Percentiles rank a stretch among this genome's conserved stretches.
phyloP scores from a whole-genome alignment of 2,329 filamentous ascomycete genomes.

The Elsinoe australis region DNA sequence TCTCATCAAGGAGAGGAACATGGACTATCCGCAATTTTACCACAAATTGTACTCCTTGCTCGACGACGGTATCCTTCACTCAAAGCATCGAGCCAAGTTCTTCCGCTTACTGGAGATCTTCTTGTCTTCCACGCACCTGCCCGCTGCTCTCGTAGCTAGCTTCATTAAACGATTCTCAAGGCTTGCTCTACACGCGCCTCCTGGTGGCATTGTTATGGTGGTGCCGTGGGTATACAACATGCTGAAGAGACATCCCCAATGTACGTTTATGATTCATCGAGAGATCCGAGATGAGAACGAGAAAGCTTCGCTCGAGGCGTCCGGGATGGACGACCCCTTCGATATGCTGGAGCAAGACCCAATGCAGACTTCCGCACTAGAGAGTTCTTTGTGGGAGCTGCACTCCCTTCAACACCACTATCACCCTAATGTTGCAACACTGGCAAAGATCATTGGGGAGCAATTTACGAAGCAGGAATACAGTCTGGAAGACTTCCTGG shows the following conservation, averaged over 20 bases:
- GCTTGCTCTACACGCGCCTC: constrained; percentile 78
- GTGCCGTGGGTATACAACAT: constrained; percentile 95
- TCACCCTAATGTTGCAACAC: constrained; percentile 90
- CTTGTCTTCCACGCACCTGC: constrained; percentile 82
- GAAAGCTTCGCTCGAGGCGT: constrained; percentile 52
- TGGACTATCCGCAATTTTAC: constrained; percentile 91
- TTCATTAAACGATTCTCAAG: constrained; percentile 92
- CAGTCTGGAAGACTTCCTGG: constrained; percentile 92
- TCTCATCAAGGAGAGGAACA: constrained; percentile 83
- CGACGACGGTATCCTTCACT: constrained; percentile 78
- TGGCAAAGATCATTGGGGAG: constrained; percentile 88
- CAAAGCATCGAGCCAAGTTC: constrained; percentile 87
- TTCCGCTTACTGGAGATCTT: constrained; percentile 90
- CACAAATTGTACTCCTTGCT: constrained; percentile 87
- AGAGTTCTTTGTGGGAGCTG: constrained; percentile 92
- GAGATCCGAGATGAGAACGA: constrained; percentile 52
- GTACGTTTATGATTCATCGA: constrained; percentile 94
- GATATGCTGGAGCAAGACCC: constrained; percentile 68
- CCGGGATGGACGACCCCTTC: constrained; percentile 68
- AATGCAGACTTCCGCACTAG: constrained; percentile 76
- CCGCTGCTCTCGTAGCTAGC: constrained; percentile 81
- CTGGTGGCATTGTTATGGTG: constrained; percentile 78
- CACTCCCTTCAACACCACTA: constrained; percentile 87
- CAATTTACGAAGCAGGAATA: constrained; percentile 96
- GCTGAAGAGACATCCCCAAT: constrained; percentile 78